Conservation (phyloP, 1,139 yeast species). For the Scheffersomyces stambukii region DNA sequence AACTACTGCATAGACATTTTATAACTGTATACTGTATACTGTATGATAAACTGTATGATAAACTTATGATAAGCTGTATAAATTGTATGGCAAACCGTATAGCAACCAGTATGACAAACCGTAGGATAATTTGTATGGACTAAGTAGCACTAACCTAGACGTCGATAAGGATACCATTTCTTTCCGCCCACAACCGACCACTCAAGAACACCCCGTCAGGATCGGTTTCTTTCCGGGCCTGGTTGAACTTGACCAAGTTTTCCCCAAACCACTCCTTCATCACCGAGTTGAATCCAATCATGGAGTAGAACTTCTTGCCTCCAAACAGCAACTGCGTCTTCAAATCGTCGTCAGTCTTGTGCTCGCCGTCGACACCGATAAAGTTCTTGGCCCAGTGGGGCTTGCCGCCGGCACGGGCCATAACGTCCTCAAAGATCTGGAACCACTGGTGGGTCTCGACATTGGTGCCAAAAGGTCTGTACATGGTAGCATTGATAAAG, state of each 20-base stretch:
- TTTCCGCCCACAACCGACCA: conserved; percentile 71
- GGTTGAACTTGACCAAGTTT: conserved; percentile 55
- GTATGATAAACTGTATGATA: no score
- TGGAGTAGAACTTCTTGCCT: conserved; percentile 58
- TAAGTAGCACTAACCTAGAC: no score
- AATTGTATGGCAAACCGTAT: no score
- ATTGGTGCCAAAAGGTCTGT: conserved; percentile 79
- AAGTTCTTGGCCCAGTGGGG: conserved; percentile 99
- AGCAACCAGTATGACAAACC: no score
- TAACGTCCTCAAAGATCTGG: conserved; percentile 71
- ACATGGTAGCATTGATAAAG: conserved; percentile 91
- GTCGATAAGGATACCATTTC: conserved; percentile 69
- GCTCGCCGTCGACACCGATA: conserved; percentile 50
- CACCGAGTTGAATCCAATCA: conserved; percentile 73
- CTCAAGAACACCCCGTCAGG: conserved; percentile 79
- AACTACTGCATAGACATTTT: no score
- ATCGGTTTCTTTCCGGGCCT: conserved; percentile 63
- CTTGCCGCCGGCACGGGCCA: conserved; percentile 78
- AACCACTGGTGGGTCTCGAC: conserved; percentile 82
- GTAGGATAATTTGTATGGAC: no score
- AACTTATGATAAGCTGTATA: no score
- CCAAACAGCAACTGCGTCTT: conserved; percentile 36
- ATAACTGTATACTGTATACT: no score
- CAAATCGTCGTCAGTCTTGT: conserved; percentile 29
- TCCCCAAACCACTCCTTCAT: conserved; percentile 81